Conservation (phyloP, 2,329 filamentous ascomycete species). For the Curvularia sp. region DNA sequence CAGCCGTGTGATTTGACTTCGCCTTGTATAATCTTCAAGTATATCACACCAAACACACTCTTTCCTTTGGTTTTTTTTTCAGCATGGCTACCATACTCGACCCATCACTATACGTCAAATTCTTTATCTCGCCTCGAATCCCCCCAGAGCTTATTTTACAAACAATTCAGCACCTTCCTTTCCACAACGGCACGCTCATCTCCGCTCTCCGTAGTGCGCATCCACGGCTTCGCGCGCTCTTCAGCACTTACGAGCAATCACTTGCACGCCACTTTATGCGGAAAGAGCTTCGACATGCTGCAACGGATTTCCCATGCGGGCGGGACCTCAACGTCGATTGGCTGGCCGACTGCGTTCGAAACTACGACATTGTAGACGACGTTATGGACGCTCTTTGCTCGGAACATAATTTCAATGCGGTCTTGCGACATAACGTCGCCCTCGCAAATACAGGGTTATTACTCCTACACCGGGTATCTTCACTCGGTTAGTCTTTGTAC, state of each 20-base stretch:
- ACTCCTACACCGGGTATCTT: conserved; percentile 34
- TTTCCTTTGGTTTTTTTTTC: background rate
- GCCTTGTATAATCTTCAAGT: background rate
- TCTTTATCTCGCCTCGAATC: conserved; percentile 29
- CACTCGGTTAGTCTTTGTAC: conserved; percentile 24
- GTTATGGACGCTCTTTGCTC: conserved; percentile 41
- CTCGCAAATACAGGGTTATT: conserved; percentile 40
- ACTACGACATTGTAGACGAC: conserved; percentile 42
- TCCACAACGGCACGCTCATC: conserved; percentile 32
- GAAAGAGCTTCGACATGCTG: conserved; percentile 39
- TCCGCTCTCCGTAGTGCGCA: conserved; percentile 28
- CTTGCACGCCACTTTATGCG: conserved; percentile 33
- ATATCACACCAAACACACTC: background rate
- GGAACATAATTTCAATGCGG: conserved; percentile 35
- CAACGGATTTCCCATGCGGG: conserved; percentile 36
- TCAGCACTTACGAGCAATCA: conserved; percentile 38
- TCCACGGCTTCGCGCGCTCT: conserved; percentile 26
- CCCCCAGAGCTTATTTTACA: conserved; percentile 41
- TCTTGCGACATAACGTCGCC: conserved; percentile 36
- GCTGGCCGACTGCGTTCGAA: conserved; percentile 37
- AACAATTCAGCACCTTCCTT: conserved; percentile 37
- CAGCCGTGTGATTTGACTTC: background rate
- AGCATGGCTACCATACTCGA: conserved; percentile 17
- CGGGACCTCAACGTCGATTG: conserved; percentile 27
- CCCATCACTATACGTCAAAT: conserved; percentile 4